phyloP scores from a whole-genome alignment of 2,329 filamentous ascomycete species.

The Colletotrichum plurivorum region DNA sequence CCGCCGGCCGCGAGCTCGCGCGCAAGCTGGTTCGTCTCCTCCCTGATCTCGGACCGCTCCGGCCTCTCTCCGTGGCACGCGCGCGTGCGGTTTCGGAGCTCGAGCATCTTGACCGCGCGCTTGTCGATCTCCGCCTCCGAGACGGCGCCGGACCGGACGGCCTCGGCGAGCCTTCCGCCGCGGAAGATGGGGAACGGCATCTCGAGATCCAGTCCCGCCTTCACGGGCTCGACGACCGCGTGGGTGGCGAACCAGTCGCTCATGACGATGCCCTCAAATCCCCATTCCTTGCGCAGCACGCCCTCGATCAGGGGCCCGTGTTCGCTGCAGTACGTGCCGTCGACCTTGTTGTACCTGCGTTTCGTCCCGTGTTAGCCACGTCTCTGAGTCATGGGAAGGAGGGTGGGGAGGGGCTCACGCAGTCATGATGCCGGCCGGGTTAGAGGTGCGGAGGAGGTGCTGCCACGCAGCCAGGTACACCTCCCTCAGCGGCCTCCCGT shows the following conservation, averaged over 20 bases:
- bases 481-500: slow-evolving; percentile 39
- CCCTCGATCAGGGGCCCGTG: slow-evolving; percentile 41
- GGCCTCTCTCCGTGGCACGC: slow-evolving; percentile 22
- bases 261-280: slow-evolving; percentile 52
- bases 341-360: slow-evolving; percentile 47
- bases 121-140: slow-evolving; percentile 36
- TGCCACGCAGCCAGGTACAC: slow-evolving; percentile 43
- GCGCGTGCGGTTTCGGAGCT: slow-evolving; percentile 34
- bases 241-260: slow-evolving; percentile 53
- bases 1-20: slow-evolving; percentile 40
- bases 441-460: slow-evolving; percentile 34
- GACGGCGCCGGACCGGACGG: slow-evolving; percentile 38
- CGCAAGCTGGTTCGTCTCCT: slow-evolving; percentile 38
- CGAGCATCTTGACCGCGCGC: slow-evolving; percentile 39
- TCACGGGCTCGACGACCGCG: slow-evolving; percentile 47
- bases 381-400: too few relatives aligned
- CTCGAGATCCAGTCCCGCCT: slow-evolving; percentile 51
- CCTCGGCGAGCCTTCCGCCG: slow-evolving; percentile 40
- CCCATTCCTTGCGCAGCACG: slow-evolving; percentile 51
- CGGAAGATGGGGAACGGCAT: slow-evolving; percentile 47
- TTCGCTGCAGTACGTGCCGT: slow-evolving; percentile 44
- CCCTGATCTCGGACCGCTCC: slow-evolving; percentile 34
- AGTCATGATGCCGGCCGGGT: slow-evolving; percentile 42
- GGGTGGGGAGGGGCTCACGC: slow-evolving; percentile 23
- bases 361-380: neutral